Percentiles rank a stretch among this genome's conserved stretches.
phyloP scores from a whole-genome alignment of 1,284 basidiomycete genomes.

The Cutaneotrichosporon spelunceum region DNA sequence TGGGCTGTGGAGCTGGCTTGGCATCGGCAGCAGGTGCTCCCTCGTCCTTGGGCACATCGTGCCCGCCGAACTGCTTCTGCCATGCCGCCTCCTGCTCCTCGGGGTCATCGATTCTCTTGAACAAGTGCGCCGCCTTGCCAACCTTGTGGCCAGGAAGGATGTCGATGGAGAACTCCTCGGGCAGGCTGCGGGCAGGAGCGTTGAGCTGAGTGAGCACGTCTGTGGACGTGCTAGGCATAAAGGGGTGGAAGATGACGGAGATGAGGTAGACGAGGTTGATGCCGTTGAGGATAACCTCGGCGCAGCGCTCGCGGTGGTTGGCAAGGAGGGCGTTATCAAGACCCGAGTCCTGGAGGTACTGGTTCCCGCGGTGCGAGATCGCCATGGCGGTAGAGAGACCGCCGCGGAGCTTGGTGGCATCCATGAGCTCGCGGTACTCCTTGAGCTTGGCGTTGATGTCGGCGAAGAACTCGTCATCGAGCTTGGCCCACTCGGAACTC shows the following conservation, averaged over 20 bases:
- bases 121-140: slow-evolving; percentile 82
- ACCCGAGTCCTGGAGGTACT: slow-evolving; percentile 85
- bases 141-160: slow-evolving; percentile 83
- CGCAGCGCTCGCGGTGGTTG: slow-evolving; percentile 77
- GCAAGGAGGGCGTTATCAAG: slow-evolving; percentile 87
- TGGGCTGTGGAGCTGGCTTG: slow-evolving; percentile 27
- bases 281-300: slow-evolving; percentile 82
- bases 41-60: slow-evolving; percentile 47
- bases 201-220: slow-evolving; percentile 84
- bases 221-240: slow-evolving; percentile 89
- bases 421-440: slow-evolving; percentile 85
- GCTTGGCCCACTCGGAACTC: slow-evolving; percentile 53
- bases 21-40: slow-evolving; percentile 34
- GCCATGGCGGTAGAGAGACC: slow-evolving; percentile 87
- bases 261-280: slow-evolving; percentile 92
- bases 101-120: slow-evolving; percentile 78
- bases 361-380: slow-evolving; percentile 87
- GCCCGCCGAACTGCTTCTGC: slow-evolving; percentile 76
- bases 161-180: slow-evolving; percentile 67
- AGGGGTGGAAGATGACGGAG: slow-evolving; percentile 82
- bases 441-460: slow-evolving; percentile 72
- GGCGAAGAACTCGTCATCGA: slow-evolving; percentile 73
- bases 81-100: slow-evolving; percentile 74
- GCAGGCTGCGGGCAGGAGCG: slow-evolving; percentile 76
- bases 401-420: slow-evolving; percentile 81